These are phyloP conservation scores for Leccinum fibrillosum DNA, from an alignment of 768 basidiomycete species.

Conservation along the genomic window DNA sequence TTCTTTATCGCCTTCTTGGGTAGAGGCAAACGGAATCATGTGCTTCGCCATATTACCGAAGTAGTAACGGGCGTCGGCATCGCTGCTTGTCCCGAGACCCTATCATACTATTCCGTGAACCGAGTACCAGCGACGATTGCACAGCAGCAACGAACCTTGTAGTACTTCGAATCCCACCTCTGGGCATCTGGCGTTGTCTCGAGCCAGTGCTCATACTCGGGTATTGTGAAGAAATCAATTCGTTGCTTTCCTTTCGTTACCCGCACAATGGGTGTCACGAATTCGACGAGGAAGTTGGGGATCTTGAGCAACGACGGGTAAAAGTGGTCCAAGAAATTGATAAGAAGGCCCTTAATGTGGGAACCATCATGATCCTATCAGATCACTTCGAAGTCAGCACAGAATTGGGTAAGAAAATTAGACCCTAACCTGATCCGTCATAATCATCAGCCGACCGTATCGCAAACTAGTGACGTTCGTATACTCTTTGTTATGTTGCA, in stretches of 20 bases:
- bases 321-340: constrained; percentile 97
- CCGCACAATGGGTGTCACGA: constrained; percentile 96
- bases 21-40: constrained; percentile 86
- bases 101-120: constrained; percentile 30
- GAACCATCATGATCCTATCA: constrained; percentile 97
- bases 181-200: constrained; percentile 70
- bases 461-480: constrained; percentile 61
- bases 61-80: constrained; percentile 88
- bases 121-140: neutral
- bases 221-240: constrained; percentile 93
- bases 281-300: constrained; percentile 92
- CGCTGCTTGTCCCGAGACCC: constrained; percentile 95
- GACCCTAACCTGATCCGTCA: constrained; percentile 92
- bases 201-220: constrained; percentile 93
- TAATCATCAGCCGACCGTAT: constrained; percentile 97
- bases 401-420: neutral
- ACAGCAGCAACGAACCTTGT: constrained; percentile 69
- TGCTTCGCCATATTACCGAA: constrained; percentile 92
- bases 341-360: constrained; percentile 99
- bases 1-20: constrained; percentile 77
- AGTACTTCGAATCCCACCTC: constrained; percentile 94
- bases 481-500: constrained; percentile 94
- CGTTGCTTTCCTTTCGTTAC: constrained; percentile 79
- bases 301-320: constrained; percentile 91
- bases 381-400: neutral